Evolutionary conservation across 805 yeast species (phyloP).

Genomic region (Sugiyamaella lignohabitans): DNA sequence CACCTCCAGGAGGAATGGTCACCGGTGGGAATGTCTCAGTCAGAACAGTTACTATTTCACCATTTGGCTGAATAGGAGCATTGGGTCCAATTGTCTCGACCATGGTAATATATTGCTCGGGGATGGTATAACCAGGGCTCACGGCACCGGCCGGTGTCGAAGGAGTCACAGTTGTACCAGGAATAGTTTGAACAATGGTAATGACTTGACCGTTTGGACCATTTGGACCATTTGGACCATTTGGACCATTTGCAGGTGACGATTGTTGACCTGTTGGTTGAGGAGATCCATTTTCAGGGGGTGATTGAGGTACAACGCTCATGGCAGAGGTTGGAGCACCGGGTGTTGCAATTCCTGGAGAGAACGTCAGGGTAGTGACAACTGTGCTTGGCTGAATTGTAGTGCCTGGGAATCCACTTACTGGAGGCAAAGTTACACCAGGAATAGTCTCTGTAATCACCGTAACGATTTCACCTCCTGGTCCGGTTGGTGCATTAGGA

Average conservation of each 20-base stretch:
- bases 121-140: neutral
- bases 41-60: neutral
- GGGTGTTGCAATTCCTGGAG: neutral
- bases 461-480: neutral
- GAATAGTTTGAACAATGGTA: slow-evolving; percentile 5
- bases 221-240: neutral
- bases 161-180: slow-evolving; percentile 3
- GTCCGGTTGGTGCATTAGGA: slow-evolving; percentile 5
- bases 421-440: slow-evolving; percentile 21
- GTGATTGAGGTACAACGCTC: no score
- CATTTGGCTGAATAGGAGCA: neutral
- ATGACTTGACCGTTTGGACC: neutral
- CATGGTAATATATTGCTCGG: neutral
- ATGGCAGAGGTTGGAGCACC: neutral
- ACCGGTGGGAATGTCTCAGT: neutral
- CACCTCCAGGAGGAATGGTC: neutral
- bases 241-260: neutral
- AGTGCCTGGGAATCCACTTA: no score
- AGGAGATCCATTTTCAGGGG: neutral
- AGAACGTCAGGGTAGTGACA: neutral
- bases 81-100: neutral
- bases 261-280: neutral
- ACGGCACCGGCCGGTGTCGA: neutral
- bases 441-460: slow-evolving; percentile 4
- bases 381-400: slow-evolving; percentile 2